Percentiles rank a stretch among this genome's conserved stretches.
Evolutionary conservation across 306 rosid species (phyloP).

Genomic region (Dryas drummondii): DNA sequence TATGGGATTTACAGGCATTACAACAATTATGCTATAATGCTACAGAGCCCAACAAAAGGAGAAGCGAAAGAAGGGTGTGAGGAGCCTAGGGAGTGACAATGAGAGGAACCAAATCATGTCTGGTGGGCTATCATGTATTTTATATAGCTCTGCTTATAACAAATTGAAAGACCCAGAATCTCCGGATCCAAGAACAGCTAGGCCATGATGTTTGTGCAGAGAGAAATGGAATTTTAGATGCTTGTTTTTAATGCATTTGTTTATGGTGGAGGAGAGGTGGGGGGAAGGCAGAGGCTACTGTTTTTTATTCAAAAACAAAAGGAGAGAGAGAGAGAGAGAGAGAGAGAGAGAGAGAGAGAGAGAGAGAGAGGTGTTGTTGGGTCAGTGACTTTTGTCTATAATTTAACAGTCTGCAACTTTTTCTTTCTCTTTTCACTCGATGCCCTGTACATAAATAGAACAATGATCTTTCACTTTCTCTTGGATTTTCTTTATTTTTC

Average conservation of each 20-base stretch:
- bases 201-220: conserved; percentile 73
- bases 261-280: conserved; percentile 50
- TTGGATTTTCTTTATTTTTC: conserved; percentile 25
- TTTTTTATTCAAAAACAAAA: conserved; percentile 34
- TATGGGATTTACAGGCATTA: conserved; percentile 84
- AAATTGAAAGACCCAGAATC: conserved; percentile 60
- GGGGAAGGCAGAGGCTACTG: conserved; percentile 44
- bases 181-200: conserved; percentile 98
- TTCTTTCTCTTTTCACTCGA: conserved; percentile 8
- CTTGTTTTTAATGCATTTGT: conserved; percentile 56
- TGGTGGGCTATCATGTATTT: conserved; percentile 55
- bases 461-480: conserved; percentile 42
- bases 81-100: conserved; percentile 76
- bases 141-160: conserved; percentile 12
- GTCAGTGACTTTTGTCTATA: conserved; percentile 37
- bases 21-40: conserved; percentile 34
- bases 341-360: conserved; percentile 30
- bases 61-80: conserved; percentile 17
- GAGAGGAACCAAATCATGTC: conserved; percentile 82
- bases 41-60: conserved; percentile 56
- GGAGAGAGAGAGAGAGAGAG: conserved; percentile 37
- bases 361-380: background rate
- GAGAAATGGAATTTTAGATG: conserved; percentile 62
- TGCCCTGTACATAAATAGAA: conserved; percentile 18
- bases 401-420: conserved; percentile 25